These are phyloP conservation scores for Penicillium sp. DNA, from an alignment of 2,329 filamentous ascomycete genomes.

Conservation along the genomic window DNA sequence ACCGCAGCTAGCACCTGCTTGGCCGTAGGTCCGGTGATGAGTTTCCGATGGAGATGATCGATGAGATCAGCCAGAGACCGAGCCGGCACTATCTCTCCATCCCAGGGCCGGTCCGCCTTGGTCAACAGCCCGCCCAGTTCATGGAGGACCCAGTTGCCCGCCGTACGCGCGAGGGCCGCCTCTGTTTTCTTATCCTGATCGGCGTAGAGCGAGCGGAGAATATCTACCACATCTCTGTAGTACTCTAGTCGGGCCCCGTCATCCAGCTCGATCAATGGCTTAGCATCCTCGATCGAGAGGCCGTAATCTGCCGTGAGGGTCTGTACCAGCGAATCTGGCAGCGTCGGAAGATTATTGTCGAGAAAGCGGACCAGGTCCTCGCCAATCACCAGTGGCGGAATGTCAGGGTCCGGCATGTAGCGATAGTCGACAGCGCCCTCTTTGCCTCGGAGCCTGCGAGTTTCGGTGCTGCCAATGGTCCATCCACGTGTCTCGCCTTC, in stretches of 20 bases:
- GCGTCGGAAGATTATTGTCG: slow-evolving; percentile 57
- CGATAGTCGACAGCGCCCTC: slow-evolving; percentile 96
- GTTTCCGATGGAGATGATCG: slow-evolving; percentile 39
- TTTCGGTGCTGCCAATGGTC: slow-evolving; percentile 78
- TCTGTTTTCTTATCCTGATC: slow-evolving; percentile 25
- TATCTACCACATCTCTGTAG: slow-evolving; percentile 51
- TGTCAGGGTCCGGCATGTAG: slow-evolving; percentile 96
- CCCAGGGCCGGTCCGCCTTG: slow-evolving; percentile 49
- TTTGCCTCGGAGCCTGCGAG: slow-evolving; percentile 76
- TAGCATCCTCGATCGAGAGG: slow-evolving; percentile 74
- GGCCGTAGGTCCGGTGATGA: slow-evolving; percentile 53
- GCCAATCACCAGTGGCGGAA: slow-evolving; percentile 72
- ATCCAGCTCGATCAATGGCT: slow-evolving; percentile 71
- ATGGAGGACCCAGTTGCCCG: slow-evolving; percentile 68
- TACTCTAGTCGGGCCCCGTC: slow-evolving; percentile 76
- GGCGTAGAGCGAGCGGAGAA: slow-evolving; percentile 28
- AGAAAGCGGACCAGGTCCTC: slow-evolving; percentile 63
- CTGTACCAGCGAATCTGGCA: slow-evolving; percentile 66
- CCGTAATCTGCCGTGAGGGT: slow-evolving; percentile 59
- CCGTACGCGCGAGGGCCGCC: slow-evolving; percentile 44
- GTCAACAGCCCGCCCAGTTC: slow-evolving; percentile 62
- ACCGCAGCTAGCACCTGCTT: slow-evolving; percentile 56
- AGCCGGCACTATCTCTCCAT: slow-evolving; percentile 38
- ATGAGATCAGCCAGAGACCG: slow-evolving; percentile 45
- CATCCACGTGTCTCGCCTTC: slow-evolving; percentile 88